These are phyloP conservation scores for Bruguiera sexangula DNA, from an alignment of 345 rosid species.

Conservation along the genomic window DNA sequence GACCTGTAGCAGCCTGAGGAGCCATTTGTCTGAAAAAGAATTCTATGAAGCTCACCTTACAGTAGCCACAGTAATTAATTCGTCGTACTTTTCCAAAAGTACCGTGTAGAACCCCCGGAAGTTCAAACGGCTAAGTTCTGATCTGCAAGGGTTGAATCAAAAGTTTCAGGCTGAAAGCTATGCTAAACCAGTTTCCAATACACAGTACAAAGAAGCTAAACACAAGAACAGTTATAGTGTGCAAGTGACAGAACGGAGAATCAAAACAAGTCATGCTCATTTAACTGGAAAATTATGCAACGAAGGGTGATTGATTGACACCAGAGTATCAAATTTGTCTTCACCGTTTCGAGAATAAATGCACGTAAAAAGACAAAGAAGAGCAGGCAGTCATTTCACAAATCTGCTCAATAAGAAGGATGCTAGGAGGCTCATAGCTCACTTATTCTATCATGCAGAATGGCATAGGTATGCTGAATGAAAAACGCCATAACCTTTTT, in stretches of 20 bases:
- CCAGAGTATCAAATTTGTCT: too few species aligned
- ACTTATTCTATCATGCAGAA: too few species aligned
- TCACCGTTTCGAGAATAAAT: too few species aligned
- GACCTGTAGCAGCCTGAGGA: too few species aligned
- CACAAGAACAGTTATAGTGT: background rate
- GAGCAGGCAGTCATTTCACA: background rate
- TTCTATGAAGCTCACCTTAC: slow-evolving; percentile 46
- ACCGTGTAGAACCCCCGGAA: slow-evolving; percentile 76
- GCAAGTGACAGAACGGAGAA: too few species aligned
- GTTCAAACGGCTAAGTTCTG: slow-evolving; percentile 58
- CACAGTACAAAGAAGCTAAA: background rate
- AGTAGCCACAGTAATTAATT: slow-evolving; percentile 57
- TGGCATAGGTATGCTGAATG: too few species aligned
- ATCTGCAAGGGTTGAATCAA: slow-evolving; percentile 40
- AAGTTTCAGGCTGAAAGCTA: slow-evolving; percentile 6
- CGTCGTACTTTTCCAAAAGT: slow-evolving; percentile 67
- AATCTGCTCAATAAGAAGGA: background rate
- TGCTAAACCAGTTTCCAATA: background rate
- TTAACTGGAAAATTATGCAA: background rate
- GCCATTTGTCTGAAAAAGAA: background rate
- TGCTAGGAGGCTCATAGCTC: too few species aligned
- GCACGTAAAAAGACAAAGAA: background rate
- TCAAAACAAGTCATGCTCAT: too few species aligned
- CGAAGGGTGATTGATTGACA: too few species aligned
- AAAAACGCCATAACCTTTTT: too few species aligned